phyloP scores from a whole-genome alignment of 2,329 filamentous ascomycete genomes.

The Ophiocordyceps unilateralis region DNA sequence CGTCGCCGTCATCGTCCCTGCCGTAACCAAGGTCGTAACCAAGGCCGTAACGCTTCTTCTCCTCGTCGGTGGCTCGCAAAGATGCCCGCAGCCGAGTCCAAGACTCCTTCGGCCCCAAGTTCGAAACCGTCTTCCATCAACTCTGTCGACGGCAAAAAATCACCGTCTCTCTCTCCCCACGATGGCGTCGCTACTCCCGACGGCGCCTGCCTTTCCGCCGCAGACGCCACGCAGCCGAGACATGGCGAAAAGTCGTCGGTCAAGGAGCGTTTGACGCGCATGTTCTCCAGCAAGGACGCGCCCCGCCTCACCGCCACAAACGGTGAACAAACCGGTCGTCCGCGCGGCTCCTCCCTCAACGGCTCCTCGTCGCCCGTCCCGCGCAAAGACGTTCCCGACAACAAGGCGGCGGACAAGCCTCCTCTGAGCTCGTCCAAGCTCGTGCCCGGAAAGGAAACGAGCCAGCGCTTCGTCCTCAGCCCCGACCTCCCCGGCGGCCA shows the following conservation, averaged over 20 bases:
- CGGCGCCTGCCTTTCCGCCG: constrained; percentile 7
- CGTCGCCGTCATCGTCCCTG: too few species aligned
- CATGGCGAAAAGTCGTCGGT: constrained; percentile 39
- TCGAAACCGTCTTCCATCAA: constrained; percentile 33
- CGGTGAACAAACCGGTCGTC: constrained; percentile 14
- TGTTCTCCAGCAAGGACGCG: constrained; percentile 44
- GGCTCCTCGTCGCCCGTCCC: constrained; percentile 17
- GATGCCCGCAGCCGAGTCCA: constrained; percentile 17
- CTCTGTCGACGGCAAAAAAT: constrained; percentile 25
- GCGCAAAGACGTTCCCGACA: constrained; percentile 22
- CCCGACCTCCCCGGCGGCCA: constrained; percentile 49
- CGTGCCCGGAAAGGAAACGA: constrained; percentile 15
- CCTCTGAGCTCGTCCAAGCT: constrained; percentile 13
- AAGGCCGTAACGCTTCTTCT: too few species aligned
- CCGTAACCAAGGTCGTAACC: too few species aligned
- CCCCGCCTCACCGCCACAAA: constrained; percentile 17
- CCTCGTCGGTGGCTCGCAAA: constrained; percentile 6
- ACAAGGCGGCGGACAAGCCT: too few species aligned
- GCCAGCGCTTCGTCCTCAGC: constrained; percentile 34
- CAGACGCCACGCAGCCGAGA: constrained; percentile 11
- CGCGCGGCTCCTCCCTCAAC: constrained; percentile 17
- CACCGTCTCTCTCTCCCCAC: constrained; percentile 21
- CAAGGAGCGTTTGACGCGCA: constrained; percentile 46
- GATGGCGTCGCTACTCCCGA: constrained; percentile 18
- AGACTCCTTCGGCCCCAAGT: constrained; percentile 23